These are phyloP conservation scores for Monosporascus sp. DNA, from an alignment of 2,329 filamentous ascomycete species.

Conservation along the genomic window DNA sequence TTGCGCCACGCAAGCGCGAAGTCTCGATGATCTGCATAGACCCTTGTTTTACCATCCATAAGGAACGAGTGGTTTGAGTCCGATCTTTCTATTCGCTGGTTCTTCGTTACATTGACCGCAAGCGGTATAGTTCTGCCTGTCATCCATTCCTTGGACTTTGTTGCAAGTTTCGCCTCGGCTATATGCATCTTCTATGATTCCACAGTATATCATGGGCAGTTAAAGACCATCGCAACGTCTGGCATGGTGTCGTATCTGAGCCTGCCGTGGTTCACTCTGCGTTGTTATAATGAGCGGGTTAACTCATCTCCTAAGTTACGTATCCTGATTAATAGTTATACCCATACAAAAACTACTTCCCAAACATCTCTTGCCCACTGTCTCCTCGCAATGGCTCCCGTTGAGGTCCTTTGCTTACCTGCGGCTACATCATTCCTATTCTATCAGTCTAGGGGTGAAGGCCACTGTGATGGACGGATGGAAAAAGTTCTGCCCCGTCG, in stretches of 20 bases:
- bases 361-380: background rate
- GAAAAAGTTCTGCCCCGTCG: slow-evolving; percentile 4
- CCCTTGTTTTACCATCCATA: background rate
- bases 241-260: background rate
- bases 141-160: slow-evolving; percentile 3
- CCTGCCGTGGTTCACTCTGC: background rate
- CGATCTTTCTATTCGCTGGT: background rate
- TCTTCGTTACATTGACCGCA: slow-evolving; percentile 16
- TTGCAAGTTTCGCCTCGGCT: background rate
- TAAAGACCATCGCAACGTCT: background rate
- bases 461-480: slow-evolving; percentile 8
- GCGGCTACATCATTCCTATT: slow-evolving; percentile 7
- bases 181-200: too few relatives aligned
- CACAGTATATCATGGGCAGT: background rate
- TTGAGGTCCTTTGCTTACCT: slow-evolving; percentile 4
- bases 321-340: background rate
- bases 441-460: slow-evolving; percentile 1
- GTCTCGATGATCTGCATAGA: background rate
- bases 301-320: background rate
- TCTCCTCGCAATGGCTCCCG: slow-evolving; percentile 1
- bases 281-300: background rate
- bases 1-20: background rate
- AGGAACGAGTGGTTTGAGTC: background rate
- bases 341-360: background rate
- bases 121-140: slow-evolving; percentile 13